Evolutionary conservation across 176 grass and related monocot genomes (phyloP), one percentile per base, ranked within the genome.

Genomic region (Eragrostis curvula): DNA sequence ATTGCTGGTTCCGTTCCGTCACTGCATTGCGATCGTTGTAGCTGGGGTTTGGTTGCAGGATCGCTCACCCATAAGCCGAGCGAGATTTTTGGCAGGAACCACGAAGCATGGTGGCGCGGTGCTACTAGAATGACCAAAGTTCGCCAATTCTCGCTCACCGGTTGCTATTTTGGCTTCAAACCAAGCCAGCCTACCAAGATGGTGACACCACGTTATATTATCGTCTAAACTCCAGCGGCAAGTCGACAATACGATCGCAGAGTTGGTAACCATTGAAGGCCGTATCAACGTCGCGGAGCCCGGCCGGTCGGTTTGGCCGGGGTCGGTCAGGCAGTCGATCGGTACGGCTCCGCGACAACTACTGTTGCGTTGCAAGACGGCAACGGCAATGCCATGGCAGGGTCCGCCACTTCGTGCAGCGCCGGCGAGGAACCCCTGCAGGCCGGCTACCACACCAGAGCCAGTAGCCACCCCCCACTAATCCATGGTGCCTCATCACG

Each of bases 341-440:
- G 3, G 75, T 15, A 32, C 42, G 75, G 25, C 41, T 8, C 30
- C 14, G 41, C 14, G 41, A 3, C 44, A 4, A 36, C 62, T 0
- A 24, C 32, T 56, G 60, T 83, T n/a, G 80, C 74, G 73, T 72
- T 16, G 80, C 46, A 18, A 36, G 15, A 42, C 47, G 66, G 73
- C 86, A 75, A 66, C 12, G 24, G 36, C 15, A 74, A 30, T 4
- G 45, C 36, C 44, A 50, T 13, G 32, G 3, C 32, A 45, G 25
- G 3, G 25, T n/a, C 73, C 28, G 70, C 32, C 32, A 4, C 32
- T n/a, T n/a, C n/a, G n/a, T n/a, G 69, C 68, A 1, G 27, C 70
- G 70, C 70, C 70, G 80, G 12, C 78, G 28, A 12, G 78, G n/a
- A n/a, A n/a, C n/a, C n/a, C n/a, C n/a, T n/a, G n/a, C n/a, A n/a